Evolutionary conservation across 805 yeast species (phyloP).

Genomic region (Suhomyces xylopsoci): DNA sequence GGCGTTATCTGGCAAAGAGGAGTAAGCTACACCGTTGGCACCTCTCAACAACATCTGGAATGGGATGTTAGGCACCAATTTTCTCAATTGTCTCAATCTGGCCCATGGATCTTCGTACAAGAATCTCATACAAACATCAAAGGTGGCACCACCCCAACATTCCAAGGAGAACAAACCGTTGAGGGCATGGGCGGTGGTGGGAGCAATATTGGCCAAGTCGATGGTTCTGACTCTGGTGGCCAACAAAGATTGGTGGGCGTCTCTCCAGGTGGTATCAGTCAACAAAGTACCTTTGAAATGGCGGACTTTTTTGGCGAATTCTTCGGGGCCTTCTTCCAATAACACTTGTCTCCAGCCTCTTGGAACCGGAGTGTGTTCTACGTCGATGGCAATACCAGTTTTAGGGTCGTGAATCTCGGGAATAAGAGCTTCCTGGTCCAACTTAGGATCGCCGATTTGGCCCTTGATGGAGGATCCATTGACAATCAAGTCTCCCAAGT

Average conservation of each 20-base stretch:
- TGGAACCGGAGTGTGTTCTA: constrained; percentile 51
- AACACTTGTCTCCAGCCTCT: constrained; percentile 92
- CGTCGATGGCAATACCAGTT: constrained; percentile 60
- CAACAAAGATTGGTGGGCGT: constrained; percentile 95
- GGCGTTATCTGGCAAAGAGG: constrained; percentile 97
- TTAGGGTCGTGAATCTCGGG: constrained; percentile 66
- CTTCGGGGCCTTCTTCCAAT: constrained; percentile 81
- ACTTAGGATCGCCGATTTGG: constrained; percentile 88
- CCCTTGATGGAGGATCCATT: constrained; percentile 96
- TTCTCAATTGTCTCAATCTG: constrained; percentile 82
- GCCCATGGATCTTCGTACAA: constrained; percentile 99
- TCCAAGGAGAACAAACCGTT: constrained; percentile 91
- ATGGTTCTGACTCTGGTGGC: constrained; percentile 97
- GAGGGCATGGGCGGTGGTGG: constrained; percentile 87
- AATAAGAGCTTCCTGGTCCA: constrained; percentile 67
- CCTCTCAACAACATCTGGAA: constrained; percentile 99
- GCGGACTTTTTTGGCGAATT: constrained; percentile 86
- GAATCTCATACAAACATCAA: constrained; percentile 98
- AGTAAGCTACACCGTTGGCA: constrained; percentile 98
- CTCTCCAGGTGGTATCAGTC: constrained; percentile 99
- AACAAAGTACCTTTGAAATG: constrained; percentile 79
- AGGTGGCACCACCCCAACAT: constrained; percentile 99
- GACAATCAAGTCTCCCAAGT: constrained; percentile 90
- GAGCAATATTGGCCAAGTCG: constrained; percentile 89
- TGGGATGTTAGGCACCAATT: constrained; percentile 94